Percentiles rank a stretch among this genome's conserved stretches.
phyloP scores from a whole-genome alignment of 2,329 filamentous ascomycete genomes.

The Curvularia sp. region DNA sequence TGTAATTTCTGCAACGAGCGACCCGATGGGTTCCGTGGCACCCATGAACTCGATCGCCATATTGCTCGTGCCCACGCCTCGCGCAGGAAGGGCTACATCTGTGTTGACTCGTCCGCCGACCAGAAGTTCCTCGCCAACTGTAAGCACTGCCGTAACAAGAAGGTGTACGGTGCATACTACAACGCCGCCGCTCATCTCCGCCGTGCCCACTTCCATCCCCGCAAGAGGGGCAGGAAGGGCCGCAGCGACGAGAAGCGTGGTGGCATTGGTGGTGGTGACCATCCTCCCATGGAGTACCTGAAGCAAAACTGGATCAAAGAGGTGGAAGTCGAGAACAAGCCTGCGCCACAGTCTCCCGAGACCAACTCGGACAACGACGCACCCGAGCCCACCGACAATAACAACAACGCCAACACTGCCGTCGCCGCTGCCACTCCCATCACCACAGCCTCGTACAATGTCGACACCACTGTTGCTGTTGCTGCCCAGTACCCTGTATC shows the following conservation, averaged over 20 bases:
- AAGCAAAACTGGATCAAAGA: slow-evolving; percentile 67
- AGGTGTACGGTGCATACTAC: slow-evolving; percentile 90
- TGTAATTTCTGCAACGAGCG: slow-evolving; percentile 75
- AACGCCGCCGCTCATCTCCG: slow-evolving; percentile 92
- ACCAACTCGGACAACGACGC: slow-evolving; percentile 36
- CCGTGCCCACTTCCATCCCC: slow-evolving; percentile 83
- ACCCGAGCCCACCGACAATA: slow-evolving; percentile 16
- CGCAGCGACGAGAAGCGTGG: slow-evolving; percentile 67
- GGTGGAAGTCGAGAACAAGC: slow-evolving; percentile 56
- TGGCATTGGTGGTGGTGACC: slow-evolving; percentile 68
- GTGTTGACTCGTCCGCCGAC: slow-evolving; percentile 65
- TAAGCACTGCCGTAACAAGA: slow-evolving; percentile 79
- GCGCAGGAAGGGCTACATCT: slow-evolving; percentile 68
- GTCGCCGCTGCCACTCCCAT: background rate
- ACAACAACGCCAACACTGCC: background rate
- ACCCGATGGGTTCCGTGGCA: slow-evolving; percentile 81
- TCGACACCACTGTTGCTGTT: background rate
- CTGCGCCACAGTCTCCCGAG: slow-evolving; percentile 26
- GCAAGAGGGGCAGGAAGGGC: slow-evolving; percentile 63
- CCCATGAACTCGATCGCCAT: slow-evolving; percentile 72
- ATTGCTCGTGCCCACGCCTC: slow-evolving; percentile 70
- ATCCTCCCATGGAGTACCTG: slow-evolving; percentile 66
- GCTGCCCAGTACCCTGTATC: slow-evolving; percentile 18
- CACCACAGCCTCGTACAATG: background rate
- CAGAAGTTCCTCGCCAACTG: slow-evolving; percentile 76